These are phyloP conservation scores for Podospora anserina DNA, from an alignment of 495 filamentous ascomycete genomes.

Conservation along the genomic window DNA sequence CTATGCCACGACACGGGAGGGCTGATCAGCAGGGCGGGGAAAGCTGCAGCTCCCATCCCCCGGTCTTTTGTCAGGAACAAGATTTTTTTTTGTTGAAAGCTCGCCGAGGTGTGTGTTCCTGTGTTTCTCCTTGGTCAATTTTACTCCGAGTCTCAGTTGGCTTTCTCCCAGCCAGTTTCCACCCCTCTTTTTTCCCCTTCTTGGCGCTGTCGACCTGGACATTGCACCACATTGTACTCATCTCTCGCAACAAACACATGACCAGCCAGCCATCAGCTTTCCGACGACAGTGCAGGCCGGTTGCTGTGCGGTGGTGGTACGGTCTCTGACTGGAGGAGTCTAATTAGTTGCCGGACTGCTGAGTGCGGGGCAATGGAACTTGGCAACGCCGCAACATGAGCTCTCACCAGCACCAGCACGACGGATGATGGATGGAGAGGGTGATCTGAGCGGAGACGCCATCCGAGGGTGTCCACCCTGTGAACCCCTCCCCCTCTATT, in stretches of 20 bases:
- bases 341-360: not conserved
- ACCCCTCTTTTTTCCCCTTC: not conserved
- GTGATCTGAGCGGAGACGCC: not conserved
- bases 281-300: not conserved
- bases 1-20: not conserved
- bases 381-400: not conserved
- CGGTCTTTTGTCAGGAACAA: not conserved
- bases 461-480: not conserved
- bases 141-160: not conserved
- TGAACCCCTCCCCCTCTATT: not conserved
- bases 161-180: not conserved
- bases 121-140: constrained; percentile 3
- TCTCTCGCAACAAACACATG: not conserved
- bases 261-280: constrained; percentile 2
- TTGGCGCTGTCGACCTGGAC: not conserved
- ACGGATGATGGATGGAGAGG: not conserved
- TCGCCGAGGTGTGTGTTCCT: not conserved
- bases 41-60: not conserved
- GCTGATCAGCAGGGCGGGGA: not conserved
- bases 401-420: not conserved
- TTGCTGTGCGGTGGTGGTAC: not conserved
- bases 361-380: not conserved
- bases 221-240: not conserved
- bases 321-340: not conserved
- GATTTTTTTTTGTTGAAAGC: not conserved